Conservation (phyloP, 2,329 filamentous ascomycete genomes). For the Cryphonectria radicalis region DNA sequence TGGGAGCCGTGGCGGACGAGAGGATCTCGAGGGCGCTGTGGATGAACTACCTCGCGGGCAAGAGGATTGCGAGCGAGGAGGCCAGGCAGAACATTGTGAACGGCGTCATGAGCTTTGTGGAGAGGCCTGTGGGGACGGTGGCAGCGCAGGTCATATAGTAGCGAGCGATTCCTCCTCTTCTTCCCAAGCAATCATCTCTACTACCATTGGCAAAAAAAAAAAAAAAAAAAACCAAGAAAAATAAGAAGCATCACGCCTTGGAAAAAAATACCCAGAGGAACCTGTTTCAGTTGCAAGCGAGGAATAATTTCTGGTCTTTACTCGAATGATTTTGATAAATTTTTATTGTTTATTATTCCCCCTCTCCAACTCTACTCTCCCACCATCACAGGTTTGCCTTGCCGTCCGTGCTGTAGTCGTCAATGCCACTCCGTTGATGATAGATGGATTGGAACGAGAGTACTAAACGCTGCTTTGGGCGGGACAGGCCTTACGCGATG, state of each 20-base stretch:
- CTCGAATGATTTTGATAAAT: neutral
- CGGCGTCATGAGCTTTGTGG: slow-evolving; percentile 85
- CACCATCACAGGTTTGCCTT: slow-evolving; percentile 24
- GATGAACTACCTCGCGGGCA: slow-evolving; percentile 88
- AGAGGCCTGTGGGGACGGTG: slow-evolving; percentile 84
- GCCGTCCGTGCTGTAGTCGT: slow-evolving; percentile 18
- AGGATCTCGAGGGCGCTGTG: slow-evolving; percentile 80
- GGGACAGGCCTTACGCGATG: slow-evolving; percentile 42
- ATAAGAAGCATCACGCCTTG: neutral
- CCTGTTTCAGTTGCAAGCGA: neutral
- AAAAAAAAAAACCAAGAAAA: too few species aligned
- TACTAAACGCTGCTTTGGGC: neutral
- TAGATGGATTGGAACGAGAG: neutral
- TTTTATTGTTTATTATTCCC: neutral
- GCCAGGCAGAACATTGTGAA: slow-evolving; percentile 83
- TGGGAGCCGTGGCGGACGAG: slow-evolving; percentile 80
- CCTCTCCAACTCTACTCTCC: too few species aligned
- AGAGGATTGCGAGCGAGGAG: slow-evolving; percentile 82
- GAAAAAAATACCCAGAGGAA: neutral
- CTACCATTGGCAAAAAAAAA: neutral
- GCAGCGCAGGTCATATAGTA: slow-evolving; percentile 70
- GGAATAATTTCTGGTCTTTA: neutral
- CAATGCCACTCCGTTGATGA: slow-evolving; percentile 12
- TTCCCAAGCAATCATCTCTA: neutral
- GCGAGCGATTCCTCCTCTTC: neutral